Percentiles rank a stretch among this genome's conserved stretches.
phyloP scores from a whole-genome alignment of 805 yeast genomes.

The Saccharomycopsis sp. region DNA sequence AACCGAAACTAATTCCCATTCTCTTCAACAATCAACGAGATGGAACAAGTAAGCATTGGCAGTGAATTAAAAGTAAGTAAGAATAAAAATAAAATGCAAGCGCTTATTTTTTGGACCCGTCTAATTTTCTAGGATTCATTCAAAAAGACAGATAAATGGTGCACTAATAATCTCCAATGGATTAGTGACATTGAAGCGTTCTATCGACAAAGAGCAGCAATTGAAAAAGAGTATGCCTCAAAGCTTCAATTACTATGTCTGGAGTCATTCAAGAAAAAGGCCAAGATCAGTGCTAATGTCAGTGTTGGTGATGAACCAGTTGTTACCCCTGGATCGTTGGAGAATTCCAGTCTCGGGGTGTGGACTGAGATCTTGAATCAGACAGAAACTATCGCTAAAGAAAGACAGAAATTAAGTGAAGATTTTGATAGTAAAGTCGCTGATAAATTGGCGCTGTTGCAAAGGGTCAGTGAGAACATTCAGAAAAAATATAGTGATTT shows the following conservation, averaged over 20 bases:
- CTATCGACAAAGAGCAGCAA: constrained; percentile 71
- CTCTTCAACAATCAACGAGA: too few species aligned
- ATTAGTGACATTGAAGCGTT: constrained; percentile 72
- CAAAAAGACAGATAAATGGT: constrained; percentile 75
- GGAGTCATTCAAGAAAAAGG: constrained; percentile 70
- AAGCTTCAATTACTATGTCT: constrained; percentile 57
- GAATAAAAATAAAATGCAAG: background rate
- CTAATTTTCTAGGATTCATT: constrained; percentile 28
- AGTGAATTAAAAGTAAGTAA: constrained; percentile 21
- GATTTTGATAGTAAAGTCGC: constrained; percentile 57
- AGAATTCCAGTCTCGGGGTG: constrained; percentile 76
- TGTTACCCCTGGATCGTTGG: constrained; percentile 91
- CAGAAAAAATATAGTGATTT: constrained; percentile 50
- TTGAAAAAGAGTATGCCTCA: constrained; percentile 78
- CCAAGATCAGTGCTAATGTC: constrained; percentile 55
- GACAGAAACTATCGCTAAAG: constrained; percentile 72
- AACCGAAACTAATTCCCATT: too few species aligned
- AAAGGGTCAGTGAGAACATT: constrained; percentile 45
- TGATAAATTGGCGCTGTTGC: constrained; percentile 51
- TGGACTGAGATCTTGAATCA: constrained; percentile 87
- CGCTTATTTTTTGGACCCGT: background rate
- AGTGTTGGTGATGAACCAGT: constrained; percentile 90
- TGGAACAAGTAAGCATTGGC: constrained; percentile 26
- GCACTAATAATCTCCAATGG: constrained; percentile 65
- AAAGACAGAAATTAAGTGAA: constrained; percentile 48